A percentile compares a stretch with the other conserved stretches of the same genome.
phyloP scores from a whole-genome alignment of 306 rosid genomes.

The Begonia masoniana region DNA sequence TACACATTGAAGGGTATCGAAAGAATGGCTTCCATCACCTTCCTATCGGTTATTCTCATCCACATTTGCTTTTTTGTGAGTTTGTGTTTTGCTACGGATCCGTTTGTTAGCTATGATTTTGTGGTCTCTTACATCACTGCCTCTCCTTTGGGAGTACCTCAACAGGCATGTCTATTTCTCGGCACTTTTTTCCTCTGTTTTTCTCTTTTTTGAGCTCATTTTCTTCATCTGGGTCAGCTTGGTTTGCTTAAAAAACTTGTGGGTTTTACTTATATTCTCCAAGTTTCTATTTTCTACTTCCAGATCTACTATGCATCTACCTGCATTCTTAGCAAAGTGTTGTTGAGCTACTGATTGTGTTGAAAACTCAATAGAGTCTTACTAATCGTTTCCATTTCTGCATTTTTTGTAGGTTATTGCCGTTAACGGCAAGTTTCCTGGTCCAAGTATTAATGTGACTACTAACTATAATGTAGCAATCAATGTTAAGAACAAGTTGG shows the following conservation, averaged over 20 bases:
- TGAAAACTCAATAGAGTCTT: constrained; percentile 1
- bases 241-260: background rate
- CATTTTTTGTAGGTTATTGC: constrained; percentile 71
- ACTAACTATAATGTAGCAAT: constrained; percentile 78
- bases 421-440: constrained; percentile 68
- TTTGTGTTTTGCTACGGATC: constrained; percentile 33
- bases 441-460: constrained; percentile 73
- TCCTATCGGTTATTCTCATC: constrained; percentile 11
- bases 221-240: constrained; percentile 7
- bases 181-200: background rate
- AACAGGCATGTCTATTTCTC: constrained; percentile 19
- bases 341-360: constrained; percentile 7
- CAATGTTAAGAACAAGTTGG: constrained; percentile 82
- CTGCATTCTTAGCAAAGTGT: constrained; percentile 1
- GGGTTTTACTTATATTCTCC: constrained; percentile 18
- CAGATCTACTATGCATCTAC: constrained; percentile 25
- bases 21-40: constrained; percentile 20
- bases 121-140: constrained; percentile 45
- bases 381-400: constrained; percentile 8
- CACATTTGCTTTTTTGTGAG: constrained; percentile 24
- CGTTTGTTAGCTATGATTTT: constrained; percentile 20
- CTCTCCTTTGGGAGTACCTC: constrained; percentile 39
- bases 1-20: constrained; percentile 14
- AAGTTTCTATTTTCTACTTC: constrained; percentile 10
- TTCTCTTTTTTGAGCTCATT: constrained; percentile 1